Percentiles rank a stretch among this genome's conserved stretches.
Conservation (phyloP, 148 eudicot species). For the Suaeda aralocaspica region DNA sequence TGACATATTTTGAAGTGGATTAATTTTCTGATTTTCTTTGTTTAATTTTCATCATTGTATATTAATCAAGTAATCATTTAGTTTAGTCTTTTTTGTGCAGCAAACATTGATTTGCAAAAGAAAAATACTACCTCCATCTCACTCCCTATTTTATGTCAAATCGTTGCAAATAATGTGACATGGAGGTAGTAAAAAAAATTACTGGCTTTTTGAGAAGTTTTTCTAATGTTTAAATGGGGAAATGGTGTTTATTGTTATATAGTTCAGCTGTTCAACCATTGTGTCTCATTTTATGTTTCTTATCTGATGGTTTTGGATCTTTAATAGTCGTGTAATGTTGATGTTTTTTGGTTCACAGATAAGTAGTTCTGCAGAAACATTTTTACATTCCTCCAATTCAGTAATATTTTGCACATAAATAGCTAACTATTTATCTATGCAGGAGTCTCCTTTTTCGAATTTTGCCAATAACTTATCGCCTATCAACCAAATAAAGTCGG, state of each 20-base stretch:
- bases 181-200: too few species aligned
- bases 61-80: too few species aligned
- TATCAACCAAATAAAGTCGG: conserved; percentile 55
- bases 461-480: conserved; percentile 86
- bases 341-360: not conserved
- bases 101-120: too few species aligned
- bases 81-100: too few species aligned
- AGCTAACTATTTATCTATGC: conserved; percentile 20
- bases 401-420: not conserved
- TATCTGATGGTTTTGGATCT: not conserved
- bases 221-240: too few species aligned
- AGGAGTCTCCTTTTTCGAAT: conserved; percentile 90
- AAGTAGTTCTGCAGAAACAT: not conserved
- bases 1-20: not conserved
- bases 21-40: not conserved
- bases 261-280: not conserved
- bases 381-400: not conserved
- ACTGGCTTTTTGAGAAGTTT: too few species aligned
- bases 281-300: not conserved
- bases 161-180: too few species aligned
- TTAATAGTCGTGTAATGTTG: not conserved
- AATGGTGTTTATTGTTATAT: not conserved
- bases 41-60: too few species aligned
- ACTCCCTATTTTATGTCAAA: too few species aligned
- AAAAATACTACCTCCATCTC: too few species aligned